Evolutionary conservation across 108 stramenopile genomes (phyloP), one percentile per base, ranked within the genome.

Genomic region (Nitzschia sp.): DNA sequence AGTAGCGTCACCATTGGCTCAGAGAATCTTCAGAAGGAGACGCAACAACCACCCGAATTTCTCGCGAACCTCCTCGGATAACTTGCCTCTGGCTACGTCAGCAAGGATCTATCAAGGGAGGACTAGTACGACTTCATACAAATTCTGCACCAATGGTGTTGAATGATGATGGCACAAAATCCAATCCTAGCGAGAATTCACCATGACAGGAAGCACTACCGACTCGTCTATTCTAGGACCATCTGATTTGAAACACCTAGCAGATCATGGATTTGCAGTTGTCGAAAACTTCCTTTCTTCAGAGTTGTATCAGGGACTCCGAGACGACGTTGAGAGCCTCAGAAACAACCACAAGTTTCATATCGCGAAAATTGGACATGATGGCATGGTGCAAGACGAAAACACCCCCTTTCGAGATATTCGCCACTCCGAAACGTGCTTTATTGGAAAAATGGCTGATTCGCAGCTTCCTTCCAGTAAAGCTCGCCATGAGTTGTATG

Each of bases 361-460:
- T 10, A 63, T 76, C 40, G 91, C 91, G 10, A 83, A 81, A 54
- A 88, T 89, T 46, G 88, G 90, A 12, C 84, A 89, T 65, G 86
- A 87, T 53, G 48, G 58, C 15, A 62, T 62, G 61, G 61, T 62
- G 8, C 61, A 62, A 62, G 61, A 62, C 21, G 85, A 83, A 15
- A 88, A 88, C 58, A 72, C 67, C 20, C 66, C 88, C 21, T 86
- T 87, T 73, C 61, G 41, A 26, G 66, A 83, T 24, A 86, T 88
- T 51, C 86, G 87, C 0, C 65, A 86, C 17, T 86, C 90, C 5
- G 87, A 87, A 68, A 89, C 83, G 10, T 89, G 87, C 54, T 88
- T 88, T 64, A 40, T 91, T 6, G 87, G 84, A 0, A 70, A 67
- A 37, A 39, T 58, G 52, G 80, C 80, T 10, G 37, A 9, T 19